Base-by-base conservation (phyloP, 208 protist genomes). In the Trypanosoma platydactyli region DNA sequence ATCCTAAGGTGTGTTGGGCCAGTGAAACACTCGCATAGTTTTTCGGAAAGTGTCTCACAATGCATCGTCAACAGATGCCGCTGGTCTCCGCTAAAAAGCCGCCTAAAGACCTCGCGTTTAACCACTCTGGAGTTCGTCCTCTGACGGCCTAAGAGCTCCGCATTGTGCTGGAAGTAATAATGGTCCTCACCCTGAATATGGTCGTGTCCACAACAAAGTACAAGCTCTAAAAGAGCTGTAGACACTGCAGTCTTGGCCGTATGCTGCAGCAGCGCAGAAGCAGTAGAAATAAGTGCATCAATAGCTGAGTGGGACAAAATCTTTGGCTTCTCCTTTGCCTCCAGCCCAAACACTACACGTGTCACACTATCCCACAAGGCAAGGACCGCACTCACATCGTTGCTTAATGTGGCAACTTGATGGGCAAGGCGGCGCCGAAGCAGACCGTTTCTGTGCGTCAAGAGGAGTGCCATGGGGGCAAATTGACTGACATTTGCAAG, bases 181-280 rank as follows among this genome's bases (percentile, higher is more conserved):
- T 78, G 73, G 57, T 93, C 90, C 41, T 71, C 76, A 33, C 83
- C 80, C 58, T 92, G 84, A 18, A 89, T 64, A 78, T 89, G 67
- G 73, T 92, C 88, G 74, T 94, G 88, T 0, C 81, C 91, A 49
- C 72, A 84, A 49, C 88, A 92, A 12, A 92, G 53, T 12, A 96
- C 73, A 64, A 91, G 24, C 68, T 94, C 82, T 22, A 68, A 71
- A 13, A 95, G 73, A 11, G 70, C 67, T 1, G 73, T 62, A 11
- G 66, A 46, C 18, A 86, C 64, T 38, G 75, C 45, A n/a, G 57
- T 61, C 45, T 56, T 66, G 13, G 58, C 9, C n/a, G 63, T 68
- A 73, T 84, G 76, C 52, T 73, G 68, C 54, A 90, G 71, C 48
- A 92, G 69, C 54, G 76, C 83, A 1, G 66, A 55, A 51, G 76